A percentile compares a stretch with the other conserved stretches of the same genome.
These are phyloP conservation scores for Eimeria falciformis DNA, from an alignment of 169 alveolate species.

Conservation along the genomic window DNA sequence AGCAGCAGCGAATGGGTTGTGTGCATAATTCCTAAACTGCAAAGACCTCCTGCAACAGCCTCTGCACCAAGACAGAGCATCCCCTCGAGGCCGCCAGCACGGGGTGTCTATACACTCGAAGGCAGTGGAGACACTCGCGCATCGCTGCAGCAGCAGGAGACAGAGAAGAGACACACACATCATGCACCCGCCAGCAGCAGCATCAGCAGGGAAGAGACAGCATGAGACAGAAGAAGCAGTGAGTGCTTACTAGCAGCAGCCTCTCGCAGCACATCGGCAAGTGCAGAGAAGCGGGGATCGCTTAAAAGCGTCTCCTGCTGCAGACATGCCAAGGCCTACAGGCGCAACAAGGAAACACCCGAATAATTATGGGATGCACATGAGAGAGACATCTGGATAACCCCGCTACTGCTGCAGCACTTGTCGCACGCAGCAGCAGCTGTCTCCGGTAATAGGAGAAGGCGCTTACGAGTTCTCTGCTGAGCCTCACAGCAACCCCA, in stretches of 20 bases:
- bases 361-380: too few species aligned
- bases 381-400: too few species aligned
- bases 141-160: conserved; percentile 5
- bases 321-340: neutral
- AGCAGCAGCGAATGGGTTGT: neutral
- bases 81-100: neutral
- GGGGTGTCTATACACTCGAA: neutral
- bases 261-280: neutral
- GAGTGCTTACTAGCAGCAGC: neutral
- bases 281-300: neutral
- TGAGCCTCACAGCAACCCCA: neutral
- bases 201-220: neutral
- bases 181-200: neutral
- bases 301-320: neutral
- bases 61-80: conserved; percentile 9
- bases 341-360: neutral
- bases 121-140: conserved; percentile 15
- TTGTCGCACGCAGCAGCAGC: neutral
- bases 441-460: neutral
- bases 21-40: neutral
- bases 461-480: conserved; percentile 28
- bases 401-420: neutral
- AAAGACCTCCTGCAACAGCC: neutral
- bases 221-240: neutral
- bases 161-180: neutral